phyloP scores from a whole-genome alignment of 2,329 filamentous ascomycete genomes.

The Claviceps arundinis region DNA sequence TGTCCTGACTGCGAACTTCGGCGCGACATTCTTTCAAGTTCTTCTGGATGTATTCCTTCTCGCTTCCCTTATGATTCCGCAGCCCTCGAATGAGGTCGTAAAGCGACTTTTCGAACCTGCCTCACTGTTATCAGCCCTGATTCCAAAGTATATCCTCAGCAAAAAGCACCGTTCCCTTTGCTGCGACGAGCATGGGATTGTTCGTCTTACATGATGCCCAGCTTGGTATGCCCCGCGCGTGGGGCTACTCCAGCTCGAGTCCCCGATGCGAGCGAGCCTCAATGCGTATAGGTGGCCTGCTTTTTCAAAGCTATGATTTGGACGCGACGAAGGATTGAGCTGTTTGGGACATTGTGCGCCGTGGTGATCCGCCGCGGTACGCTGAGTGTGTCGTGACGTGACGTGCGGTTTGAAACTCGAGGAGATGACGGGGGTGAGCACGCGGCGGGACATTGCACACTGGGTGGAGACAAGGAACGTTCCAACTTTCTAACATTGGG shows the following conservation, averaged over 20 bases:
- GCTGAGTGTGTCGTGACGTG: background rate
- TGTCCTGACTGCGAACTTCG: constrained; percentile 86
- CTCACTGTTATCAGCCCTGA: background rate
- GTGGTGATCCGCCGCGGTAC: background rate
- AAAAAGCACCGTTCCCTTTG: background rate
- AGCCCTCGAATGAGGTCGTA: constrained; percentile 97
- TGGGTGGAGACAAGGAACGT: background rate
- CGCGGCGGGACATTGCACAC: background rate
- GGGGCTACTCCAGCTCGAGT: constrained; percentile 9
- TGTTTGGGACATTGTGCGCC: constrained; percentile 13
- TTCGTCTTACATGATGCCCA: constrained; percentile 2
- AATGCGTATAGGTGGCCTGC: background rate
- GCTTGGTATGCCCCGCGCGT: constrained; percentile 14
- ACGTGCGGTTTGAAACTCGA: background rate
- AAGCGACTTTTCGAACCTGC: constrained; percentile 96
- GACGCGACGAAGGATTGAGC: constrained; percentile 7
- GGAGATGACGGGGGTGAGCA: background rate
- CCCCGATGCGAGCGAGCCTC: constrained; percentile 1
- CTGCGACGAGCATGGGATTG: background rate
- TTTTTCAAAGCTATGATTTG: constrained; percentile 8
- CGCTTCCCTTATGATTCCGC: constrained; percentile 87
- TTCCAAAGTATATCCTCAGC: background rate
- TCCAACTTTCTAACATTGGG: background rate
- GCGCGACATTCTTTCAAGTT: constrained; percentile 88
- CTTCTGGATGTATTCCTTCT: constrained; percentile 89